These are phyloP conservation scores for Juglanconis sp. DNA, from an alignment of 2,329 filamentous ascomycete species.

Conservation along the genomic window DNA sequence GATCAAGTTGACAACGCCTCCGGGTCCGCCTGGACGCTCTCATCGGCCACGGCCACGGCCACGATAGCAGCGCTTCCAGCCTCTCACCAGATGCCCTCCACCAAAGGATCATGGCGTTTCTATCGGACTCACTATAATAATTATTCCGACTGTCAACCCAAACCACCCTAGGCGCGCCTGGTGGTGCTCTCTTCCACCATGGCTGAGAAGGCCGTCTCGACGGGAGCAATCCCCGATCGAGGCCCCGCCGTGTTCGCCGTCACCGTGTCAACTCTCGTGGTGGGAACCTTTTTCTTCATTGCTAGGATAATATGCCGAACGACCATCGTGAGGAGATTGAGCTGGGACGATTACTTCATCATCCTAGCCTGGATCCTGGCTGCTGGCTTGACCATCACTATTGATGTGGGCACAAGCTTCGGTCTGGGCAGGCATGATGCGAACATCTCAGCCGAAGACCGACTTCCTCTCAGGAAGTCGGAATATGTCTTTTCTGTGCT, in stretches of 20 bases:
- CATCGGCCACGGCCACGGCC: background rate
- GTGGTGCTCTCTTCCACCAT: background rate
- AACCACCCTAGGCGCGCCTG: slow-evolving; percentile 8
- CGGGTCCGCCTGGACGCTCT: background rate
- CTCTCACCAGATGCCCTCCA: background rate
- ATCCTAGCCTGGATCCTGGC: slow-evolving; percentile 72
- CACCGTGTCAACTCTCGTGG: slow-evolving; percentile 63
- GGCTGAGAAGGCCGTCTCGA: slow-evolving; percentile 12
- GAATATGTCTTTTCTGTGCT: slow-evolving; percentile 65
- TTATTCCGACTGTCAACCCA: background rate
- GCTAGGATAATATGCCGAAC: slow-evolving; percentile 71
- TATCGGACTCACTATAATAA: background rate
- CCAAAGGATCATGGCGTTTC: background rate
- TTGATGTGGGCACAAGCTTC: slow-evolving; percentile 59
- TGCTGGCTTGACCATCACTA: slow-evolving; percentile 64
- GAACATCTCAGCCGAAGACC: slow-evolving; percentile 52
- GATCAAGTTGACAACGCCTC: background rate
- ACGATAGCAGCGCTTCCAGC: background rate
- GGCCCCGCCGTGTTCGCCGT: slow-evolving; percentile 65
- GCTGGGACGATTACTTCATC: slow-evolving; percentile 79
- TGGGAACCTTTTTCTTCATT: slow-evolving; percentile 72
- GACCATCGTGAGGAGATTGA: slow-evolving; percentile 68
- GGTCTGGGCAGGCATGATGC: slow-evolving; percentile 67
- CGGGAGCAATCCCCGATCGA: slow-evolving; percentile 42
- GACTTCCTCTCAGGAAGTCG: slow-evolving; percentile 50